Evolutionary conservation across 1,284 basidiomycete genomes (phyloP).

Genomic region (Laetiporus sulphureus): DNA sequence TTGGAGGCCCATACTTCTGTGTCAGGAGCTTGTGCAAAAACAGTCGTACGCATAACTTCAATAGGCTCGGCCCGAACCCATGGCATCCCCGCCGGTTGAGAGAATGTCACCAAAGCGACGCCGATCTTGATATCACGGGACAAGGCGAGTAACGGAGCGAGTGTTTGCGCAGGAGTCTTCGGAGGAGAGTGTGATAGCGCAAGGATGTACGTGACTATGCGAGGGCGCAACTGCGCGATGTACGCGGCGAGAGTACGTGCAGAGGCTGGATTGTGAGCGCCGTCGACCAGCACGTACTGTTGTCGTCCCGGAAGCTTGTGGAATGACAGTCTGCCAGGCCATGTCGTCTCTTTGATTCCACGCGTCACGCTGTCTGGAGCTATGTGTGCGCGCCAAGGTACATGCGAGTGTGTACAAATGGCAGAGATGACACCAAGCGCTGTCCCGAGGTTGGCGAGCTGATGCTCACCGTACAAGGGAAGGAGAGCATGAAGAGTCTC

Average conservation of each 20-base stretch:
- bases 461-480: slow-evolving; percentile 76
- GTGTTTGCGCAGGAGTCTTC: slow-evolving; percentile 67
- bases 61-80: slow-evolving; percentile 72
- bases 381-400: slow-evolving; percentile 31
- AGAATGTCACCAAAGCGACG: slow-evolving; percentile 57
- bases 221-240: slow-evolving; percentile 31
- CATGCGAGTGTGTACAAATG: slow-evolving; percentile 40
- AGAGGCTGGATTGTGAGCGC: slow-evolving; percentile 93
- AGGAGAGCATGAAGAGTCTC: slow-evolving; percentile 37
- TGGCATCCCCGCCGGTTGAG: slow-evolving; percentile 83
- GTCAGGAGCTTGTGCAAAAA: slow-evolving; percentile 33
- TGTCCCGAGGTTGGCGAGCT: slow-evolving; percentile 74
- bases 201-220: slow-evolving; percentile 62
- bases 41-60: slow-evolving; percentile 38
- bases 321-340: slow-evolving; percentile 86
- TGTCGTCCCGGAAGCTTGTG: slow-evolving; percentile 28
- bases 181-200: slow-evolving; percentile 78
- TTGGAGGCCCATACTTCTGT: slow-evolving; percentile 38
- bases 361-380: slow-evolving; percentile 38
- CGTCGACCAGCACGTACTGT: slow-evolving; percentile 72
- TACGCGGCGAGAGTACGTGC: slow-evolving; percentile 67
- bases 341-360: slow-evolving; percentile 59
- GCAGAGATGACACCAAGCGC: slow-evolving; percentile 62
- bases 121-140: slow-evolving; percentile 16
- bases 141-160: slow-evolving; percentile 50